phyloP scores from a whole-genome alignment of 495 filamentous ascomycete species.

The Podospora appendiculata region DNA sequence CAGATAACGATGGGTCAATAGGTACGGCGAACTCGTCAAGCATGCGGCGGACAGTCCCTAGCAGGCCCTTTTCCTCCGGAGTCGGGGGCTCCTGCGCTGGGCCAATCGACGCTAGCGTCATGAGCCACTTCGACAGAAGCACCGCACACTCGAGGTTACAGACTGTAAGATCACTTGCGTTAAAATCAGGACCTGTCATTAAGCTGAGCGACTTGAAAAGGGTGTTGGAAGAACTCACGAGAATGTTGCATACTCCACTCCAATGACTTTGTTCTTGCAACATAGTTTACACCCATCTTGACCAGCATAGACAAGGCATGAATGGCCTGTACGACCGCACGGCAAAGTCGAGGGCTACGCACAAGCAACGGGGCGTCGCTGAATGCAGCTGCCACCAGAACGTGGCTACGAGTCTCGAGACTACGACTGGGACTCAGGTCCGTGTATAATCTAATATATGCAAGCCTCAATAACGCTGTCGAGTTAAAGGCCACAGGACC shows the following conservation, averaged over 20 bases:
- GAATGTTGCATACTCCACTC: conserved; percentile 70
- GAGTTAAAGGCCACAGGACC: conserved; percentile 62
- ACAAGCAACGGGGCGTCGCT: conserved; percentile 49
- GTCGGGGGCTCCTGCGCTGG: conserved; percentile 37
- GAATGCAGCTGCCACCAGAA: conserved; percentile 51
- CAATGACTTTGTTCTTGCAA: conserved; percentile 59
- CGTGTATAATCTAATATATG: conserved; percentile 58
- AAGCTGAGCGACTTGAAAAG: not conserved
- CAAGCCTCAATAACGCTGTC: conserved; percentile 54
- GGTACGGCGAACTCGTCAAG: conserved; percentile 64
- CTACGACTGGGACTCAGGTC: conserved; percentile 55
- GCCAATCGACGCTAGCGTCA: conserved; percentile 35
- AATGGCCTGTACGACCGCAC: conserved; percentile 59
- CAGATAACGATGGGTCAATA: conserved; percentile 38
- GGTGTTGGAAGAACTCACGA: conserved; percentile 23
- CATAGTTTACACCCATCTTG: conserved; percentile 60
- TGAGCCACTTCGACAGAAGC: conserved; percentile 49
- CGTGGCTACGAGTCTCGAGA: conserved; percentile 55
- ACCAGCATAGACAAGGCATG: conserved; percentile 61
- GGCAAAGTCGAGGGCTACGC: conserved; percentile 48
- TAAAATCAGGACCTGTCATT: no score
- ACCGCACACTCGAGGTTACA: conserved; percentile 66
- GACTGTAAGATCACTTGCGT: conserved; percentile 23
- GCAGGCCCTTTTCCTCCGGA: conserved; percentile 55
- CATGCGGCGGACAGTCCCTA: conserved; percentile 63